Base-by-base conservation (phyloP, 2,329 filamentous ascomycete genomes). In the Coniochaeta sp. region DNA sequence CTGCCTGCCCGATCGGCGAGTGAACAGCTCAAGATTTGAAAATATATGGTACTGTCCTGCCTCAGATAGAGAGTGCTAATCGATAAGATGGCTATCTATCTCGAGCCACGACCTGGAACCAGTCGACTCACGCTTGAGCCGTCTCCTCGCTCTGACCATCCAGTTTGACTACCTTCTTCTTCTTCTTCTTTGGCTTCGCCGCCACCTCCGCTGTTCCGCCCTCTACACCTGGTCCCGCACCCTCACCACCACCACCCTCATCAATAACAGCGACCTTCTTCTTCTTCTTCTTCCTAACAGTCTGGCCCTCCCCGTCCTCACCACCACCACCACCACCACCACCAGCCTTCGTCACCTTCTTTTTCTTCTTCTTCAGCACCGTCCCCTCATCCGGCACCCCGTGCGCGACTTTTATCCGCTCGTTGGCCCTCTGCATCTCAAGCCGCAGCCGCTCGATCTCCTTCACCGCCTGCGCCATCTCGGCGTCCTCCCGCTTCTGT, bases 401-500 rank as follows among this genome's bases (percentile, higher is more conserved):
- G 67, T 87, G 83, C 24, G 87, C 86, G 22, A 88, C 83, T 65
- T 89, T 83, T 40, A 93, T 87, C 59, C 89, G 79, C 74, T 93
- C 90, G 67, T 88, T 90, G 40, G 87, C 88, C 60, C 89, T 79
- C 74, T 93, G 90, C 92, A 98, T 96, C 74, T 96, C 91, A 60
- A 97, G 78, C 58, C 95, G 81, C 61, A 96, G 77, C 58, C 87
- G 81, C 76, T 98, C 93, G 3, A 99, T 90, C 72, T 97, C 90
- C 71, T 88, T 88, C 79, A 97, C 86, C 9, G 93, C 95, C 68
- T 86, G 86, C 52, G 85, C 86, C 91, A 97, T 96, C 74, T 97
- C 93, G 1, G 85, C 86, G 62, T 97, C 92, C 69, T 96, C 91
- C 17, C 83, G 84, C 70, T 88, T 83, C 64, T 88, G 84, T 58